Percentiles rank a stretch among this genome's conserved stretches.
Conservation (phyloP, 495 filamentous ascomycete species). For the Daldinia loculata region DNA sequence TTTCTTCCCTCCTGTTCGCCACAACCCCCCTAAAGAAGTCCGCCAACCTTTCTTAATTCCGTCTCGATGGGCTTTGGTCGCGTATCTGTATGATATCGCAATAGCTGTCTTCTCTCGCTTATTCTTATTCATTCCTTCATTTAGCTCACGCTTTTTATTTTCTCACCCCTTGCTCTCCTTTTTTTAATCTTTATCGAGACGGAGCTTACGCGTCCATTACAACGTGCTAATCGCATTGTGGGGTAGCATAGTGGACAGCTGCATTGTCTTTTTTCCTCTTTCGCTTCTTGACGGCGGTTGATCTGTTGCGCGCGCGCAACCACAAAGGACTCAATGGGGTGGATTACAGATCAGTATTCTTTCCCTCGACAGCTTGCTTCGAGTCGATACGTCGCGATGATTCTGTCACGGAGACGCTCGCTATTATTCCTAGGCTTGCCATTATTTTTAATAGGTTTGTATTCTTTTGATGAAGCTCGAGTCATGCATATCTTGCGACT, state of each 20-base stretch:
- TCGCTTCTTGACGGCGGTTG: constrained; percentile 8
- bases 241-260: constrained; percentile 23
- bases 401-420: constrained; percentile 46
- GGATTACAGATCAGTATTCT: constrained; percentile 44
- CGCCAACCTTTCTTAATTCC: constrained; percentile 10
- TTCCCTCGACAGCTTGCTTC: constrained; percentile 35
- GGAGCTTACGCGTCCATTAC: constrained; percentile 39
- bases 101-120: constrained; percentile 9
- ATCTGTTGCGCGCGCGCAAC: constrained; percentile 23
- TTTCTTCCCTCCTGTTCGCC: constrained; percentile 19
- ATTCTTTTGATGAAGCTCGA: background rate
- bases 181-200: constrained; percentile 24
- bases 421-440: constrained; percentile 44
- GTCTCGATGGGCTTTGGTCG: constrained; percentile 23
- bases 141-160: constrained; percentile 1
- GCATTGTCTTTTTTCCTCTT: constrained; percentile 8
- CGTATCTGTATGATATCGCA: constrained; percentile 34
- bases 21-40: background rate
- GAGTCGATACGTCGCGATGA: constrained; percentile 43
- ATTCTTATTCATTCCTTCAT: constrained; percentile 36
- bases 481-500: constrained; percentile 12
- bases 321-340: constrained; percentile 4
- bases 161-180: constrained; percentile 1
- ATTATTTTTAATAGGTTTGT: constrained; percentile 43
- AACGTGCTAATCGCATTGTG: constrained; percentile 34